Conservation (phyloP, 108 stramenopile genomes). For the Cylindrotheca closterium region DNA sequence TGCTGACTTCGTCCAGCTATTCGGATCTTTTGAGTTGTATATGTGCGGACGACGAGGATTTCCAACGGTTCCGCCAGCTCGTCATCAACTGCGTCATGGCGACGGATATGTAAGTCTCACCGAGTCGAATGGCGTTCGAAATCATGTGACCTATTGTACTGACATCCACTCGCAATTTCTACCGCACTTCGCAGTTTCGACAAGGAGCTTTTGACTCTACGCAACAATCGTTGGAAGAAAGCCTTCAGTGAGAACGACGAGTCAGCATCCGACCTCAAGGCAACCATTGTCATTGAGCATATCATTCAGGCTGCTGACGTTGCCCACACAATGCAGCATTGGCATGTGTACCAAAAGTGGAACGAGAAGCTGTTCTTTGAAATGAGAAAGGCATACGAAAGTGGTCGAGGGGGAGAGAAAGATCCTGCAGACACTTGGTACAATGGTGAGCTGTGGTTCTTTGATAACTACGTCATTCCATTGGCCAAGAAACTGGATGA, state of each 20-base stretch:
- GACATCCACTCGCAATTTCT: constrained; percentile 7
- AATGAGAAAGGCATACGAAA: constrained; percentile 1
- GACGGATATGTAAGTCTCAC: constrained; percentile 38
- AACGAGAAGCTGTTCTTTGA: constrained; percentile 13
- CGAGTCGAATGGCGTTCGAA: neutral
- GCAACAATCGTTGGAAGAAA: constrained; percentile 34
- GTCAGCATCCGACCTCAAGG: constrained; percentile 15
- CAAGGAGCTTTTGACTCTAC: constrained; percentile 21
- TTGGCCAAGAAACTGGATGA: constrained; percentile 15
- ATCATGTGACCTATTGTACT: neutral
- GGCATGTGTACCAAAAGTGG: constrained; percentile 27
- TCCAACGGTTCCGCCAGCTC: constrained; percentile 47
- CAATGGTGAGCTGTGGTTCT: constrained; percentile 11
- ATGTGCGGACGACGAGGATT: constrained; percentile 33
- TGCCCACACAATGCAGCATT: constrained; percentile 43
- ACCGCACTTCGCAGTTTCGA: constrained; percentile 43
- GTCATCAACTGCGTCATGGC: constrained; percentile 56
- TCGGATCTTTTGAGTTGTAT: constrained; percentile 37
- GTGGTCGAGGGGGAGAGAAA: constrained; percentile 4
- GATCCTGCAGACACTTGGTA: constrained; percentile 15
- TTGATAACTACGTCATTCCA: constrained; percentile 23
- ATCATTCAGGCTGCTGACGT: constrained; percentile 46
- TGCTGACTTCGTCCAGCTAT: constrained; percentile 39
- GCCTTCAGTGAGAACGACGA: constrained; percentile 11
- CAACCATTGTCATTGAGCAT: constrained; percentile 43